Percentiles rank a stretch among this genome's conserved stretches.
These are phyloP conservation scores for Chrysanthemum lavandulifolium DNA, from an alignment of 129 eudicot genomes.

Conservation along the genomic window DNA sequence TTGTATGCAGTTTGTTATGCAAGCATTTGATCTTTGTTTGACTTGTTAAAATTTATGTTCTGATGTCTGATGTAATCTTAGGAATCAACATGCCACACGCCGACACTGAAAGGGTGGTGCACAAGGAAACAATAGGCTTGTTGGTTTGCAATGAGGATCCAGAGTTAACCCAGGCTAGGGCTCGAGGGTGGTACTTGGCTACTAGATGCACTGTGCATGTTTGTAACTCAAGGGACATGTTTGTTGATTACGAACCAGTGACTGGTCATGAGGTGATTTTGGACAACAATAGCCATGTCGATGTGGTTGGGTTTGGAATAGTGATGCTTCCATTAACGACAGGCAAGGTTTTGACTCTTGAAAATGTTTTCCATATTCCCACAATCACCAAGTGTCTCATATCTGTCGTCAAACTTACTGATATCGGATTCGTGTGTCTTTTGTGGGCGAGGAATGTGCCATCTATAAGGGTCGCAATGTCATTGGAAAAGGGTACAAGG, in stretches of 20 bases:
- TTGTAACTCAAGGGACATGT: not conserved
- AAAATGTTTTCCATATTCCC: not conserved
- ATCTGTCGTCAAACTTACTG: not conserved
- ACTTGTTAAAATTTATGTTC: not conserved
- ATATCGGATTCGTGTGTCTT: not conserved
- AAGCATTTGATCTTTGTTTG: not conserved
- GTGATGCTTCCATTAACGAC: not conserved
- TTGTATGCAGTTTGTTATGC: not conserved
- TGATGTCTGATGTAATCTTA: not conserved
- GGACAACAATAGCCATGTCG: not conserved
- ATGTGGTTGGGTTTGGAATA: not conserved
- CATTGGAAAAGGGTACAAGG: not conserved
- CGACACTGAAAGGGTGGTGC: not conserved
- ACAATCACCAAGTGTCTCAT: not conserved
- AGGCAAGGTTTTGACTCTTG: not conserved
- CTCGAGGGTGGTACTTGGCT: not conserved
- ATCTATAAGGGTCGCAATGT: not conserved
- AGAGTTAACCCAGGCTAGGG: not conserved
- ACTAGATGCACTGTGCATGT: not conserved
- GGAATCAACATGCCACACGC: not conserved
- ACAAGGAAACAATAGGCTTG: not conserved
- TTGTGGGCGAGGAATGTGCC: not conserved
- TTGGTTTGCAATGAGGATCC: not conserved
- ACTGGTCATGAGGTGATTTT: not conserved
- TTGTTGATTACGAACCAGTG: not conserved